Conservation (phyloP, 805 yeast species). For the Hagleromyces aurorensis region DNA sequence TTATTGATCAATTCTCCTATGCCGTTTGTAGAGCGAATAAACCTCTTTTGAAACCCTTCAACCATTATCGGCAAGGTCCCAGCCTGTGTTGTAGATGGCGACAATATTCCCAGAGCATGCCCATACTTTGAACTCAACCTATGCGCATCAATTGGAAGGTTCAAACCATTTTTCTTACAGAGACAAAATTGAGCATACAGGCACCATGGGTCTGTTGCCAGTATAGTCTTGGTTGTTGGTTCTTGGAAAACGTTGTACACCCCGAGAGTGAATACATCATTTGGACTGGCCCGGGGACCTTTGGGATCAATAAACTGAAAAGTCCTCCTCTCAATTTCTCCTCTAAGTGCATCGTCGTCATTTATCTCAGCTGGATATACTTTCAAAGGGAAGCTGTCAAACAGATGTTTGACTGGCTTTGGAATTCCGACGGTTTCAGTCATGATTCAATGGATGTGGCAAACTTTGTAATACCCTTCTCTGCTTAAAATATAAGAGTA, state of each 20-base stretch:
- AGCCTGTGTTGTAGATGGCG: conserved; percentile 42
- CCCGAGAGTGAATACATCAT: conserved; percentile 41
- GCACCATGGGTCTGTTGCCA: conserved; percentile 56
- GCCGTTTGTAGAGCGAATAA: conserved; percentile 32
- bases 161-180: conserved; percentile 37
- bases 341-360: conserved; percentile 23
- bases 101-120: conserved; percentile 37
- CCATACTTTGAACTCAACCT: conserved; percentile 5
- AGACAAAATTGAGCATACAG: conserved; percentile 40
- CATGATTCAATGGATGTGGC: no score
- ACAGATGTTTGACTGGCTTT: conserved; percentile 35
- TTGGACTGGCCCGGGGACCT: conserved; percentile 5
- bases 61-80: conserved; percentile 48
- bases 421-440: conserved; percentile 37
- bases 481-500: no score
- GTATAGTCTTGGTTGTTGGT: conserved; percentile 18
- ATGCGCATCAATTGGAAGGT: conserved; percentile 33
- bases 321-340: conserved; percentile 19
- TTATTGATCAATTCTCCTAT: conserved; percentile 33
- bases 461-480: no score
- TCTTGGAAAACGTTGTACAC: conserved; percentile 41
- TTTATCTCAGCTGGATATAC: conserved; percentile 34
- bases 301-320: conserved; percentile 15
- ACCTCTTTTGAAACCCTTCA: conserved; percentile 37
- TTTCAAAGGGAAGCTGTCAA: conserved; percentile 45